Base-by-base conservation (phyloP, 1,139 yeast species). In the Sugiyamaella sp. region DNA sequence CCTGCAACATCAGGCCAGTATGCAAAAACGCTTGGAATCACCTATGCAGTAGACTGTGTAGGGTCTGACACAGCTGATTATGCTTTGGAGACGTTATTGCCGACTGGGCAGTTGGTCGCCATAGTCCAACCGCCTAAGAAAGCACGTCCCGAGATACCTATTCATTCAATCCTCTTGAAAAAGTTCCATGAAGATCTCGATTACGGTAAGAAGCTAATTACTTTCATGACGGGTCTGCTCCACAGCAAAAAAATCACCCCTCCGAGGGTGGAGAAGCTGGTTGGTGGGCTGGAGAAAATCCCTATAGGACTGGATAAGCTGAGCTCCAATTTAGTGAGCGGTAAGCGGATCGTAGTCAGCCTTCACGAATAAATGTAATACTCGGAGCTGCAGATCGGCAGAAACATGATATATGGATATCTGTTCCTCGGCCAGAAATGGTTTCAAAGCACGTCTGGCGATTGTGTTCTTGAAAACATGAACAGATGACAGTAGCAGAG, bases 21-120 rank as follows among this genome's bases (percentile, higher is more conserved):
- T 20, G 12, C 50, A 4, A 58, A 57, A 6, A 57, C 58, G 19
- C 70, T 71, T 17, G 52, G 46, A 3, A 40, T 71, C 6, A 64
- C 66, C 22, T 73, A 64, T 57, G 80, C 77, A 5, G 70, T 77
- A 46, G 81, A 77, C 62, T 75, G 78, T 55, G 77, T 76, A 16
- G 76, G 79, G 1, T 75, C 71, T 52, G 71, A 73, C 44, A 75
- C 79, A 1, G 71, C 80, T 0, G 63, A 64, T 2, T 54, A 58
- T 2, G 70, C 75, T 10, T 55, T 72, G 4, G 65, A 66, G 58
- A 76, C 54, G 57, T 63, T 44, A 19, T 58, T 47, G 3, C 45
- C 43, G 6, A 44, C 41, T 1, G 54, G 54, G n/a, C 40, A 41
- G 25, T 16, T 51, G 33, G 54, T 48, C 2, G 44, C 42, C 21